Base-by-base conservation (phyloP, 2,329 filamentous ascomycete genomes). In the Alternaria sp. region DNA sequence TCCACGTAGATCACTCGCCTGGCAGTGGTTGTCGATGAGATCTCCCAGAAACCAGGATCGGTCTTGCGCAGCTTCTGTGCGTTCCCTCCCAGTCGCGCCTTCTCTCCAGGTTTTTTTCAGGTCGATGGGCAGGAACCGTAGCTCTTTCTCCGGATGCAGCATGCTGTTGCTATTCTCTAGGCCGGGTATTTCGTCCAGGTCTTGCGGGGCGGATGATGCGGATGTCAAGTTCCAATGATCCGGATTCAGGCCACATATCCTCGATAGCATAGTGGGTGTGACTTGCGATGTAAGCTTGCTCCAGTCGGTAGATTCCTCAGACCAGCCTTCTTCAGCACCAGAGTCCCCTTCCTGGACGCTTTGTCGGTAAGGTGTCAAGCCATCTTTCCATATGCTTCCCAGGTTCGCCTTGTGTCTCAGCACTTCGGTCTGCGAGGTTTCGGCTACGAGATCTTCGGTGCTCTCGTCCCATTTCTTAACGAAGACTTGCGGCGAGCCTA, bases 41-140 rank as follows among this genome's bases (percentile, higher is more conserved):
- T 88, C 82, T 0, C 82, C 82, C 25, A 90, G 77, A 19, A 86
- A 86, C 88, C 88, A 90, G 3, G 86, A 87, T 26, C 86, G 83
- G 74, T 90, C 88, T 70, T 86, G 83, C 6, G 88, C 88, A 30
- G 85, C 87, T 66, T 89, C 85, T 11, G 88, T 90, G 28, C 88
- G 81, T 71, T 89, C 87, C 7, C 87, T 81, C 1, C 88, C 88
- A 9, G 88, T 86, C 10, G 88, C 88, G 1, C 86, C 87, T 25
- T 84, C 81, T 25, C 86, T 82, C 88, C 88, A 90, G 3, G 88
- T 90, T 69, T 83, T 83, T 74, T 87, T 88, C 45, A 90, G 77
- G 64, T 90, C 84, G 57, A 90, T 81, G 0, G 86, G 86, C 5
- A 90, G 74, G 63, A 90, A 86, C 1, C 77, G 77, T 15, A 90